These are phyloP conservation scores for Fistulifera solaris DNA, from an alignment of 108 stramenopile species.

Conservation along the genomic window DNA sequence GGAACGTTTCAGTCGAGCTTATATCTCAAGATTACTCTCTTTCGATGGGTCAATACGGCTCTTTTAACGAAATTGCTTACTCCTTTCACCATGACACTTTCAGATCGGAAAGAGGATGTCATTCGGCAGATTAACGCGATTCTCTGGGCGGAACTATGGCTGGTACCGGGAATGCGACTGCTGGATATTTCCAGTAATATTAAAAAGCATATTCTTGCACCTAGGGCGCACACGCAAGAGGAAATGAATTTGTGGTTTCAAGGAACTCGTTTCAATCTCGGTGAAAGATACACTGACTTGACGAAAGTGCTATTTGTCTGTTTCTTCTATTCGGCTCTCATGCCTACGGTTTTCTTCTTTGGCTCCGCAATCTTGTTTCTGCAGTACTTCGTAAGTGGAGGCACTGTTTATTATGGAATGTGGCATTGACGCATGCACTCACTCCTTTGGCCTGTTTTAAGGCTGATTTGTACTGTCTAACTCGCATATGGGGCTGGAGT, in stretches of 20 bases:
- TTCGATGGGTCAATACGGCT: constrained; percentile 71
- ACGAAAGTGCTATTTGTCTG: constrained; percentile 65
- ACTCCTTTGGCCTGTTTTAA: background rate
- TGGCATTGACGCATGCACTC: background rate
- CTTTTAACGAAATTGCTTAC: constrained; percentile 36
- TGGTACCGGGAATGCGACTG: constrained; percentile 42
- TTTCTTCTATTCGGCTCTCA: constrained; percentile 66
- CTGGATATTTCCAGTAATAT: constrained; percentile 45
- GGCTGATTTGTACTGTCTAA: constrained; percentile 37
- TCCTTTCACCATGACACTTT: constrained; percentile 30
- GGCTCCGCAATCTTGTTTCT: constrained; percentile 43
- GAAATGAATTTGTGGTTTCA: constrained; percentile 51
- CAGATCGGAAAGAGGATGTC: constrained; percentile 23
- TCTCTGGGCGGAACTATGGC: constrained; percentile 47
- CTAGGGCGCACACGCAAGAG: constrained; percentile 51
- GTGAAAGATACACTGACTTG: constrained; percentile 67
- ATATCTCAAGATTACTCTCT: constrained; percentile 69
- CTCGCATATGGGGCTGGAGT: constrained; percentile 53
- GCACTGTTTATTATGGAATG: background rate
- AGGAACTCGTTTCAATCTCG: constrained; percentile 58
- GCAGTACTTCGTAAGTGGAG: constrained; percentile 41
- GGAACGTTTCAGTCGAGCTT: constrained; percentile 48
- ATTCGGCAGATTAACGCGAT: constrained; percentile 45
- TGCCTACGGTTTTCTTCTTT: constrained; percentile 55
- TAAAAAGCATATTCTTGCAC: constrained; percentile 57